Evolutionary conservation across 1,284 basidiomycete genomes (phyloP), one percentile per base, ranked within the genome.

Genomic region (Marasmius sp.): DNA sequence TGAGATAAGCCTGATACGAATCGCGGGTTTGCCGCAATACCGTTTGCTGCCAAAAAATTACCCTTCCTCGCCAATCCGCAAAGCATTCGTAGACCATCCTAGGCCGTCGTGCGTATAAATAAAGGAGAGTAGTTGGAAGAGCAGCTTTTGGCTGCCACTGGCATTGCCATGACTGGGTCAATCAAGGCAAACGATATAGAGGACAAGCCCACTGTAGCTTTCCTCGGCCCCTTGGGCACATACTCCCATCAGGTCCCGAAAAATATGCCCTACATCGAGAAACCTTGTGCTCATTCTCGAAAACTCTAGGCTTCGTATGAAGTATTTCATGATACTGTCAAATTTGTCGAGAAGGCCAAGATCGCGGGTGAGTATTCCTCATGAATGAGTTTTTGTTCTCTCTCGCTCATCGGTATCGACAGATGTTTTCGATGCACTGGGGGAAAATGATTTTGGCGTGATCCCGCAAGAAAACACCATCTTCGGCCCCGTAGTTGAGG

Each of bases 391-490:
- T 1, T 37, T 6, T 36, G 38, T 39, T 64, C 41, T 54, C 62
- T 58, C 6, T 59, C 43, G n/a, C 58, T 49, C 48, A 20, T 47
- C 20, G 8, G 6, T 18, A 47, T 47, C n/a, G 16, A 10, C 45
- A 92, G 90, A 82, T 65, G 84, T 87, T 22, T 86, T 87, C 62
- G 69, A 79, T 49, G 73, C 81, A 9, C 71, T 92, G 22, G 77
- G 79, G 3, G 53, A 68, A 36, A 71, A 71, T 37, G 79, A 70
- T 61, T 70, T 85, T 53, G 89, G 81, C 20, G 77, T 93, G 10
- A 77, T 92, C 20, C 91, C 91, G 14, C 87, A 89, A 70, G 91
- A 93, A 73, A 93, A 93, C 68, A 85, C 85, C 27, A 88, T 85
- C 39, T 88, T 86, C 66, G 91, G 91, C 10, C 77, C 77, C n/a